Evolutionary conservation across 1,284 basidiomycete genomes (phyloP), one percentile per base, ranked within the genome.

Genomic region (Boletus sp.): DNA sequence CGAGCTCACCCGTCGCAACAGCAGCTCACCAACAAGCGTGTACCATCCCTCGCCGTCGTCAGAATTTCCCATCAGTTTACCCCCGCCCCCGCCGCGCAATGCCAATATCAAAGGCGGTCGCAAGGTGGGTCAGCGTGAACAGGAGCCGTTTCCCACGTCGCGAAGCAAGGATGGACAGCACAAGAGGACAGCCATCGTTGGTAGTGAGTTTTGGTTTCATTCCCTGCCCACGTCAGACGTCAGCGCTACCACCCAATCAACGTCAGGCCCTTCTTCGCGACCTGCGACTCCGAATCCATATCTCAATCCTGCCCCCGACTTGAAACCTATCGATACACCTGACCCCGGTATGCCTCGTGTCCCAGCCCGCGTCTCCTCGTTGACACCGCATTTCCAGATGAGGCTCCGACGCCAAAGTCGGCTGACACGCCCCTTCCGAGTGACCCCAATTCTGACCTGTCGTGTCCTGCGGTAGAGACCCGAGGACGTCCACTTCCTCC

Each of bases 1-100:
- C 60, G 84, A 86, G 59, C 77, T 78, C 57, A 71, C 64, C 6
- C 72, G 74, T 21, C 65, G 69, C 51, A 72, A 50, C 16, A 64
- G 59, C 48, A 53, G 55, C 23, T 75, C 74, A 7, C 69, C 72
- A 16, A 73, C 73, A 6, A 64, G 35, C 46, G 35, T 52, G 6
- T 43, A 48, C 38, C 6, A 56, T 48, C 11, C 58, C 6, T 55
- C 54, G 9, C 21, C 63, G 8, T 55, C 63, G 1, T 56, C 62
- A 2, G 73, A 50, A 9, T 73, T 71, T 19, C 56, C 64, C 33
- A 37, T 75, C 35, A 71, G 72, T 46, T 62, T 73, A 11, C 72
- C 74, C 0, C 74, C 65, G 27, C 72, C 74, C 28, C 72, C 72
- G 11, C 71, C 73, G 8, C 67, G 73, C 14, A 65, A 62, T 6